Conservation (phyloP, 2,329 filamentous ascomycete species). For the Phaeoacremonium minimum region DNA sequence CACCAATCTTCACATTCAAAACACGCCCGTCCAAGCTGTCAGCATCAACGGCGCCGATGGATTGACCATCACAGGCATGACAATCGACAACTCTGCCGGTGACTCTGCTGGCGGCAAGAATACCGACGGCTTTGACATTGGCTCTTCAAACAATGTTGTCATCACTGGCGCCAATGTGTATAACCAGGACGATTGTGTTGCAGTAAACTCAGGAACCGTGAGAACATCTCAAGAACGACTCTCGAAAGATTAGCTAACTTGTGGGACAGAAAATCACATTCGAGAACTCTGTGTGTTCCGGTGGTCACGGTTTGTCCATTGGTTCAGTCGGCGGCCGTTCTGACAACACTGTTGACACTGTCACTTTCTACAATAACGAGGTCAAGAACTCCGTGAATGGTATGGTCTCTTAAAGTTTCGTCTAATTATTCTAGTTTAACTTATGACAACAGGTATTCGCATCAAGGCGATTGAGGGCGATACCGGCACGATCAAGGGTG, state of each 20-base stretch:
- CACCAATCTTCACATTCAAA: slow-evolving; percentile 43
- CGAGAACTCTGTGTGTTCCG: slow-evolving; percentile 35
- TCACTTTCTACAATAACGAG: slow-evolving; percentile 41
- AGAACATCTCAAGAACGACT: not conserved
- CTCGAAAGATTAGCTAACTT: too few relatives aligned
- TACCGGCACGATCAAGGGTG: slow-evolving; percentile 7
- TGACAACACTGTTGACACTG: slow-evolving; percentile 46
- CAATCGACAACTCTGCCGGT: slow-evolving; percentile 55
- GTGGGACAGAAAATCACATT: slow-evolving; percentile 27
- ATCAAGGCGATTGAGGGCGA: slow-evolving; percentile 8
- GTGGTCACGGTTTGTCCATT: slow-evolving; percentile 51
- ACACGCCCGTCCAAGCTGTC: slow-evolving; percentile 51
- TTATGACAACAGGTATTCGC: slow-evolving; percentile 4
- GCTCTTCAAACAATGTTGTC: slow-evolving; percentile 37
- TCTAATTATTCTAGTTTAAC: slow-evolving; percentile 3
- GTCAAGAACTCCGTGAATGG: slow-evolving; percentile 51
- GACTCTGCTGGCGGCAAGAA: slow-evolving; percentile 41
- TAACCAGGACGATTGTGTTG: slow-evolving; percentile 59
- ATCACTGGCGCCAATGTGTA: slow-evolving; percentile 47
- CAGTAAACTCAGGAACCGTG: slow-evolving; percentile 47
- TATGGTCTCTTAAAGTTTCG: not conserved
- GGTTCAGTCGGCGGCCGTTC: slow-evolving; percentile 50
- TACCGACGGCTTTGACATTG: slow-evolving; percentile 50
- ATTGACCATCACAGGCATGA: slow-evolving; percentile 43
- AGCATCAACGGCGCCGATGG: slow-evolving; percentile 33